Base-by-base conservation (phyloP, 2,329 filamentous ascomycete genomes). In the Plectosphaerella cucumerina region DNA sequence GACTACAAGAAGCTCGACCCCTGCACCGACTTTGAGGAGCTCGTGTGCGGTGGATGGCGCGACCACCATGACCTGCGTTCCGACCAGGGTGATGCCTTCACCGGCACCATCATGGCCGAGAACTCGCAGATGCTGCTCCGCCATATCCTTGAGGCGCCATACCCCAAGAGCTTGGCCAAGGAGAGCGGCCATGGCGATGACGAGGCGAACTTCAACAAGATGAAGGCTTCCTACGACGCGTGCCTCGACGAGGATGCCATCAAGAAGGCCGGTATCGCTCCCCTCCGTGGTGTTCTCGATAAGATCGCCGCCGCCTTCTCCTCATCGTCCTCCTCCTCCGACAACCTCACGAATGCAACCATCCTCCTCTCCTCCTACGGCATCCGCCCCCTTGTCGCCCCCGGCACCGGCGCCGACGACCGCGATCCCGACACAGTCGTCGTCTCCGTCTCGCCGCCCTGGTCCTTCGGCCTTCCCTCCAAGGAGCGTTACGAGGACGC, bases 41-140 rank as follows among this genome's bases (percentile, higher is more conserved):
- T 84, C 50, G 82, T 83, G 18, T 89, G 86, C 58, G 84, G 82
- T 50, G 85, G 85, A 11, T 89, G 85, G 79, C 72, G 77, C 48
- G 73, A 81, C 20, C 74, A 71, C 10, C 80, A 88, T 66, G 84
- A 87, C 59, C 76, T 89, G 52, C 78, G 85, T 3, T 70, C 81
- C 4, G 86, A 89, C 60, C 80, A 84, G 55, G 76, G 79, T 33
- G 75, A 77, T 57, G 76, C 76, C 33, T 86, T 84, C 53, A 80
- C 84, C 3, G 77, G 77, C 21, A 81, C 76, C 2, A 73, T 82
- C 53, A 83, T 88, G 80, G 69, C 69, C 18, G 84, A 87, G 61
- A 77, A 77, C 52, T 79, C 79, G 6, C 75, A 83, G 57, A 73
- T 74, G 47, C 70, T 80, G 10, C 74, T 87, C 23, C 80, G 82